Evolutionary conservation across 192 early-diverging fungal genomes (phyloP), one percentile per base, ranked within the genome.

Genomic region (Chytriomyces hyalinus): DNA sequence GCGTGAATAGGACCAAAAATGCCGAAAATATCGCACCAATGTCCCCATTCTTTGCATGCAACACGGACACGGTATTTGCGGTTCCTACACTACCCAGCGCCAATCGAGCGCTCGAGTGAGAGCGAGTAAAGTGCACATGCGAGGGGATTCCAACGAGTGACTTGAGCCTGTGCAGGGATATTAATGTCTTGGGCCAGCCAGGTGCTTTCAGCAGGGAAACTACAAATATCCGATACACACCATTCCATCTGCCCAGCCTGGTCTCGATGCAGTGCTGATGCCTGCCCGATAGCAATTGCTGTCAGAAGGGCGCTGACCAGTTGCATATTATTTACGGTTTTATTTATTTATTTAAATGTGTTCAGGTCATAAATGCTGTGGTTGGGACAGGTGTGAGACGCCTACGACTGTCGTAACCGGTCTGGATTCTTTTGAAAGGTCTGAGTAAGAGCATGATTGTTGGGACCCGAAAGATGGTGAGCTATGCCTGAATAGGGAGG

Each of bases 381-480:
- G n/a, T n/a, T n/a, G n/a, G n/a, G n/a, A n/a, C n/a, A 0, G 10
- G 0, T n/a, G 51, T 57, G 51, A 57, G 51, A 57, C 11, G n/a
- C n/a, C n/a, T 10, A 57, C 51, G n/a, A n/a, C n/a, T 15, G 10
- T 15, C 11, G 51, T n/a, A 57, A 57, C 51, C 10, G 51, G 51
- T 57, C 10, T 57, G 24, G 24, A 26, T 26, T 57, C n/a, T 57
- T 15, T 57, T n/a, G 51, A 57, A 57, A 57, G 51, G 1, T 57
- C 51, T 57, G 51, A 57, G 51, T 86, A 85, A 86, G 86, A 92
- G 90, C 89, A 92, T 85, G 77, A 76, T 84, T 90, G 88, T 82
- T 90, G 88, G 90, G 87, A 92, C 90, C 89, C 89, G 88, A 92
- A 92, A 90, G 89, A 89, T 92, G 90, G 89, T 92, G 91, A 92